Percentiles rank a stretch among this genome's conserved stretches.
Conservation (phyloP, 306 rosid genomes). For the Lathyrus aphaca region DNA sequence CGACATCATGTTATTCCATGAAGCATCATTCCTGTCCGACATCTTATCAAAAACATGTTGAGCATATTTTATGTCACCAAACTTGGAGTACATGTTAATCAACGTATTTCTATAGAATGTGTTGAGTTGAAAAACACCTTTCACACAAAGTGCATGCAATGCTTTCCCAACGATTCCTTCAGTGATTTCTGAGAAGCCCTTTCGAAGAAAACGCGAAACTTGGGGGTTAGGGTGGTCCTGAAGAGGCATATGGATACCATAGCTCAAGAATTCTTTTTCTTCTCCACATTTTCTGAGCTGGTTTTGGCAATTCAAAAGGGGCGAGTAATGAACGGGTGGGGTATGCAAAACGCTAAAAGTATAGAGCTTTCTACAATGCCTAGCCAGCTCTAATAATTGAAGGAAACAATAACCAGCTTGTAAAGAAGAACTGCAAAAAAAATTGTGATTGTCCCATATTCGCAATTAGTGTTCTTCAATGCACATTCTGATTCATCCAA, state of each 20-base stretch:
- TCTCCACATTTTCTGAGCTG: constrained; percentile 49
- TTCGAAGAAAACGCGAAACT: constrained; percentile 64
- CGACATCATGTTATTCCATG: constrained; percentile 92
- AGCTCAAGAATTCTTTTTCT: constrained; percentile 47
- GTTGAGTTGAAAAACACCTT: constrained; percentile 54
- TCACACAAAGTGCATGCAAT: constrained; percentile 66
- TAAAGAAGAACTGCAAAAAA: background rate
- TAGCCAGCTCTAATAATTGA: constrained; percentile 51
- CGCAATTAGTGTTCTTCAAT: background rate
- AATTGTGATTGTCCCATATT: background rate
- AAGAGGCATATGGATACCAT: constrained; percentile 37
- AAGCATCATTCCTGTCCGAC: constrained; percentile 70
- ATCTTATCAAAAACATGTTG: constrained; percentile 64
- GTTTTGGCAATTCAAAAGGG: constrained; percentile 22
- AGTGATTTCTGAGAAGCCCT: constrained; percentile 77
- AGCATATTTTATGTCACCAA: constrained; percentile 56
- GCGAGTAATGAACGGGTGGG: constrained; percentile 10
- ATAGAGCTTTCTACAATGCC: constrained; percentile 46
- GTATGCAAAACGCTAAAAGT: constrained; percentile 36
- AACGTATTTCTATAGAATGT: constrained; percentile 71
- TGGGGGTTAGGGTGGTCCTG: constrained; percentile 64
- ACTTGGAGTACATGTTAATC: constrained; percentile 68
- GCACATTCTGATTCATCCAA: background rate
- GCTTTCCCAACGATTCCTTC: constrained; percentile 62
- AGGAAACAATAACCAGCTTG: background rate